These are phyloP conservation scores for Ajuga chamaepitys DNA, from an alignment of 257 asterid species.

Conservation along the genomic window DNA sequence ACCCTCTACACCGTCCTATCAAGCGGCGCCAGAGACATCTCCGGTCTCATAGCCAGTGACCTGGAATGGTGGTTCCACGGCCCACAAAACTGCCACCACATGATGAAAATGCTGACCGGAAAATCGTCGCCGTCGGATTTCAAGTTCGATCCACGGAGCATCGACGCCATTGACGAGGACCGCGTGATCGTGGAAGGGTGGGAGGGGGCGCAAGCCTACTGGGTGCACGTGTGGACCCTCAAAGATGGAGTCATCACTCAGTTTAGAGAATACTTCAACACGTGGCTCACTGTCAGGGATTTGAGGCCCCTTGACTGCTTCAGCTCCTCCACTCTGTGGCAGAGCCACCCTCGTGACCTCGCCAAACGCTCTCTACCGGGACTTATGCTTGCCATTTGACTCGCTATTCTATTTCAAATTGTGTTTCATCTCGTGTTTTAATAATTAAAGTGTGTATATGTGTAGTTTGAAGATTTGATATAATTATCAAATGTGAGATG, in stretches of 20 bases:
- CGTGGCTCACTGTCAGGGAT: conserved; percentile 80
- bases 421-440: too few species aligned
- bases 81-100: conserved; percentile 81
- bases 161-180: conserved; percentile 56
- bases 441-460: too few species aligned
- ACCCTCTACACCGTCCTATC: conserved; percentile 55
- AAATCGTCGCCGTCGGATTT: conserved; percentile 34
- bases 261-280: conserved; percentile 83
- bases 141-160: conserved; percentile 60
- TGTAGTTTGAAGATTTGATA: too few species aligned
- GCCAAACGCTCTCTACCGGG: conserved; percentile 65
- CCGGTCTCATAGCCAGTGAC: conserved; percentile 40
- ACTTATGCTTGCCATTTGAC: conserved; percentile 66
- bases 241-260: conserved; percentile 65
- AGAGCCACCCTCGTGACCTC: conserved; percentile 84
- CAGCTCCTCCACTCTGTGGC: conserved; percentile 59
- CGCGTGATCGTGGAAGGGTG: conserved; percentile 79
- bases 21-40: conserved; percentile 32
- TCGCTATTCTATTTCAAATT: too few species aligned
- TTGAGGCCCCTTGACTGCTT: conserved; percentile 34
- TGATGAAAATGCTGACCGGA: conserved; percentile 91
- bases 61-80: conserved; percentile 99
- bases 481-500: too few species aligned
- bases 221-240: conserved; percentile 94
- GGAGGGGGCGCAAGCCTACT: conserved; percentile 72